Conservation (phyloP, 169 alveolate species). For the Eimeria maxima region DNA sequence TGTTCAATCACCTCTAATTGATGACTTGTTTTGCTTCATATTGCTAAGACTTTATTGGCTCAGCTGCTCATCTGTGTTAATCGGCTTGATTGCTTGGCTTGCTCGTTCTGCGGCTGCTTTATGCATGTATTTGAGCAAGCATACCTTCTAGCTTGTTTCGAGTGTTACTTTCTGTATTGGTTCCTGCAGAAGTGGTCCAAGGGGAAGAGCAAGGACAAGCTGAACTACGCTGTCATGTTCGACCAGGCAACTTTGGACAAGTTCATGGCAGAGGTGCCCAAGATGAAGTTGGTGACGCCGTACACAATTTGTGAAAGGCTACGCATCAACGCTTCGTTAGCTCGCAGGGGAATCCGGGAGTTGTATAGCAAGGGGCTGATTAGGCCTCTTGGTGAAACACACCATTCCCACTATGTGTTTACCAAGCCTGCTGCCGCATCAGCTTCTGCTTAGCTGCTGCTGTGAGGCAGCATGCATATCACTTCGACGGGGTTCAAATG, state of each 20-base stretch:
- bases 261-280: constrained; percentile 95
- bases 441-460: neutral
- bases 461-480: neutral
- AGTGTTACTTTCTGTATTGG: too few relatives aligned
- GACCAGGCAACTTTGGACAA: constrained; percentile 95
- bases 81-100: too few relatives aligned
- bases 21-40: too few relatives aligned
- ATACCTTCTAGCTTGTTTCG: neutral
- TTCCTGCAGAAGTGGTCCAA: constrained; percentile 84
- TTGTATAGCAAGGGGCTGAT: constrained; percentile 79
- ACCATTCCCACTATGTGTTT: constrained; percentile 85
- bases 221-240: constrained; percentile 96
- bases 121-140: too few relatives aligned
- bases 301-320: constrained; percentile 95
- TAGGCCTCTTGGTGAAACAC: constrained; percentile 84
- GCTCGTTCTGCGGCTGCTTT: too few relatives aligned
- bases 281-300: constrained; percentile 95
- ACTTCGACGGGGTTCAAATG: neutral
- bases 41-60: too few relatives aligned
- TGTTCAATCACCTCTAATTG: too few relatives aligned
- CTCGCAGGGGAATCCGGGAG: constrained; percentile 85
- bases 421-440: constrained; percentile 74
- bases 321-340: constrained; percentile 88
- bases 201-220: constrained; percentile 95
- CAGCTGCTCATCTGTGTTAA: too few relatives aligned